phyloP scores from a whole-genome alignment of 2,329 filamentous ascomycete species.

The Fusarium buharicum region DNA sequence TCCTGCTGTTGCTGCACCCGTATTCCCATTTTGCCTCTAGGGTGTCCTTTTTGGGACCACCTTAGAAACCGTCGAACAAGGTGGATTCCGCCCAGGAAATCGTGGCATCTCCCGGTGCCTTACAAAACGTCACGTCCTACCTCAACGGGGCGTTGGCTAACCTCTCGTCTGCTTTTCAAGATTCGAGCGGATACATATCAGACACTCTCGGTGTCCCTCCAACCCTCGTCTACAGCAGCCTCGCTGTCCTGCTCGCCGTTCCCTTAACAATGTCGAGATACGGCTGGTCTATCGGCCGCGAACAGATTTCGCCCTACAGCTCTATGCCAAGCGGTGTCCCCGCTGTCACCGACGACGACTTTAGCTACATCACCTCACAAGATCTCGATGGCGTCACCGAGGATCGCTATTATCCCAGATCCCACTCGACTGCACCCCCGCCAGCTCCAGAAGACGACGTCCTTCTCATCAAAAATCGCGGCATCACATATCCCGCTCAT shows the following conservation, averaged over 20 bases:
- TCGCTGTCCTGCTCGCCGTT: conserved; percentile 61
- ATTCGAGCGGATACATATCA: conserved; percentile 63
- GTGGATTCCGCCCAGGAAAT: conserved; percentile 69
- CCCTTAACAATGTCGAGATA: conserved; percentile 66
- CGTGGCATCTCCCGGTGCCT: conserved; percentile 71
- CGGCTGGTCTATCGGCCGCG: conserved; percentile 59
- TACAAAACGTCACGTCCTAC: conserved; percentile 69
- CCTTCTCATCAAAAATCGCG: conserved; percentile 74
- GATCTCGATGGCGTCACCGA: conserved; percentile 65
- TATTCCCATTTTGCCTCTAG: conserved; percentile 42
- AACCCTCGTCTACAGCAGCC: conserved; percentile 61
- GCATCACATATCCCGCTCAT: conserved; percentile 72
- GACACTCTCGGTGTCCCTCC: conserved; percentile 62
- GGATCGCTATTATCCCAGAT: conserved; percentile 56
- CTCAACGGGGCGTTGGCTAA: conserved; percentile 63
- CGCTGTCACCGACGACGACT: conserved; percentile 79
- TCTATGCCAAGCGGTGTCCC: conserved; percentile 62
- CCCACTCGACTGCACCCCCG: conserved; percentile 49
- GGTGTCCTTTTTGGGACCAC: conserved; percentile 53
- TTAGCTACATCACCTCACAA: conserved; percentile 83
- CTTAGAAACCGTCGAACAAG: conserved; percentile 59
- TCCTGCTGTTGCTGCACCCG: conserved; percentile 29
- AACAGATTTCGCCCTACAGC: conserved; percentile 63
- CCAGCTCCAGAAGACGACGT: conserved; percentile 71
- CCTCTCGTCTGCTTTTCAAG: conserved; percentile 59